phyloP scores from a whole-genome alignment of 1,284 basidiomycete genomes.

The Kwoniella shivajii region DNA sequence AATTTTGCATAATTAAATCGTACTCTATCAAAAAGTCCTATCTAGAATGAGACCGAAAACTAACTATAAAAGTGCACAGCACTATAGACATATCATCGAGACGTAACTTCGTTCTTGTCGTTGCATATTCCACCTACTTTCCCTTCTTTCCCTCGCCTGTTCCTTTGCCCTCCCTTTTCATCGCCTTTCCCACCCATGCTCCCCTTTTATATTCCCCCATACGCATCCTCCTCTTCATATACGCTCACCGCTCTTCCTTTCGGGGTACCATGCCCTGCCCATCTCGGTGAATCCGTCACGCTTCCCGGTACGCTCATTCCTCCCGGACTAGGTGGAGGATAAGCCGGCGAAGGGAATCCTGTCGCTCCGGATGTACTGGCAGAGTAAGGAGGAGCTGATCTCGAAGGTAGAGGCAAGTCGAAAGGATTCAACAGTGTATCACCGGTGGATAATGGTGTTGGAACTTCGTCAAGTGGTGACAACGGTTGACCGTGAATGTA shows the following conservation, averaged over 20 bases:
- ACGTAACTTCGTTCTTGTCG: too few species aligned
- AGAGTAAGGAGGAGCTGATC: slow-evolving; percentile 31
- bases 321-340: slow-evolving; percentile 35
- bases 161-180: too few species aligned
- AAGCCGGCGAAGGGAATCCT: slow-evolving; percentile 21
- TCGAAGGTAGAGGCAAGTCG: slow-evolving; percentile 15
- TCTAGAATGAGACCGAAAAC: too few species aligned
- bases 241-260: slow-evolving; percentile 16
- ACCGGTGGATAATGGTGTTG: slow-evolving; percentile 31
- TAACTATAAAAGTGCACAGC: too few species aligned
- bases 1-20: too few species aligned
- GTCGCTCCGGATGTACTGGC: slow-evolving; percentile 19
- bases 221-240: slow-evolving; percentile 45
- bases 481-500: slow-evolving; percentile 52
- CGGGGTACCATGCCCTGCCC: slow-evolving; percentile 11
- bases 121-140: too few species aligned
- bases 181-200: too few species aligned
- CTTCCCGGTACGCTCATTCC: slow-evolving; percentile 40
- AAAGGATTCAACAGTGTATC: slow-evolving; percentile 28
- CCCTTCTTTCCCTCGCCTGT: too few species aligned
- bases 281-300: slow-evolving; percentile 32
- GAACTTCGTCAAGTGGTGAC: slow-evolving; percentile 44
- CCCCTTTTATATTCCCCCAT: slow-evolving; percentile 46
- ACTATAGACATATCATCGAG: too few species aligned
- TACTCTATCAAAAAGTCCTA: too few species aligned